Evolutionary conservation across 75 land plant genomes (phyloP).

Genomic region (Sequoia sempervirens): DNA sequence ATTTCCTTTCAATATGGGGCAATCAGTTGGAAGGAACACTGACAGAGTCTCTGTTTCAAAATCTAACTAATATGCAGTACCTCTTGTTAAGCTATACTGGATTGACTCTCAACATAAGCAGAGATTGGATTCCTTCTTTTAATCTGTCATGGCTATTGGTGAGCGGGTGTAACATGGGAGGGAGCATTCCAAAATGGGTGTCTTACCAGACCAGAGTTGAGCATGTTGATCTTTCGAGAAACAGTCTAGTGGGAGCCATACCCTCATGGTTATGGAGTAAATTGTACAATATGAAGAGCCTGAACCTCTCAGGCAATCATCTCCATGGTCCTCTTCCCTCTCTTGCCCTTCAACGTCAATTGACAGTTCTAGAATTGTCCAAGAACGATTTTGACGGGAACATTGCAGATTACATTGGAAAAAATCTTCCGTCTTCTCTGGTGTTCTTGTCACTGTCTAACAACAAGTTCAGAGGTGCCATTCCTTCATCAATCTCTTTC

Average conservation of each 20-base stretch:
- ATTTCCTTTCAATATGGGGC: background rate
- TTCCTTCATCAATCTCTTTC: conserved; percentile 42
- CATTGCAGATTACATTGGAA: conserved; percentile 17
- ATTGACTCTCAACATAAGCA: background rate
- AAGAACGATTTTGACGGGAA: conserved; percentile 38
- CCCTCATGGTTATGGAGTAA: background rate
- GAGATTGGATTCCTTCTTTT: background rate
- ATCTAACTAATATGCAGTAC: background rate
- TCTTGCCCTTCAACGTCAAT: background rate
- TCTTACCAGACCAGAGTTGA: background rate
- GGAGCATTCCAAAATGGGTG: background rate
- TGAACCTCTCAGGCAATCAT: background rate
- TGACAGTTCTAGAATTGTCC: conserved; percentile 36
- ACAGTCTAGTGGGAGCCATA: background rate
- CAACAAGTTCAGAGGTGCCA: conserved; percentile 27
- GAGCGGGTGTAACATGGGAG: background rate
- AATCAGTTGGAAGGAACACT: background rate
- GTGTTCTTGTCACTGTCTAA: conserved; percentile 23
- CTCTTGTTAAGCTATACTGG: background rate
- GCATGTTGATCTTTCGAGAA: background rate
- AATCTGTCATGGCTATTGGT: background rate
- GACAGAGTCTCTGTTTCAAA: background rate
- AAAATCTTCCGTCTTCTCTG: background rate
- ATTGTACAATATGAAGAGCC: background rate
- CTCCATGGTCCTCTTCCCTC: background rate